Conservation (phyloP, 208 protist species). For the Acanthamoeba comandoni region DNA sequence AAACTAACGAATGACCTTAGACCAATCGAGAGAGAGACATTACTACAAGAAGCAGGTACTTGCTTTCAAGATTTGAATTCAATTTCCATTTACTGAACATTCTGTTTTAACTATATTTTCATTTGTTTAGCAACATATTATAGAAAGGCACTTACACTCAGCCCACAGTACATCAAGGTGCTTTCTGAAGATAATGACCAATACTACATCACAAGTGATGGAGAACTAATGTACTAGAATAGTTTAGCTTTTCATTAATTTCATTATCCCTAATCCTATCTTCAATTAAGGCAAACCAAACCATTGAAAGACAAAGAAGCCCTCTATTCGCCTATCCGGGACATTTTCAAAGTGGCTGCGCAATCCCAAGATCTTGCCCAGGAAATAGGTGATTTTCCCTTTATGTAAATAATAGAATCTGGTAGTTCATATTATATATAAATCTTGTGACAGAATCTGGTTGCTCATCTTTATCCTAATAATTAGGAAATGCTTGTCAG, state of each 20-base stretch:
- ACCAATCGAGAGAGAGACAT: too few species aligned
- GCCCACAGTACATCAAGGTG: constrained; percentile 38
- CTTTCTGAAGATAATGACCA: constrained; percentile 50
- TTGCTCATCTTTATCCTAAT: too few species aligned
- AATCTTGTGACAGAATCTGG: too few species aligned
- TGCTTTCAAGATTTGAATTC: too few species aligned
- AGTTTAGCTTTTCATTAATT: background rate
- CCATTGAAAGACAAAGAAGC: constrained; percentile 18
- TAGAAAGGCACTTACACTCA: constrained; percentile 37
- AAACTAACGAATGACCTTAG: constrained; percentile 23
- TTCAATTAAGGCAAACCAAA: background rate
- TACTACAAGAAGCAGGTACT: too few species aligned
- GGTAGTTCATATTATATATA: too few species aligned
- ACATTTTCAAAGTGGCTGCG: constrained; percentile 36
- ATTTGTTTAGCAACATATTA: constrained; percentile 25
- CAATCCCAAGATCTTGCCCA: background rate
- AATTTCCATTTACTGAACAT: background rate
- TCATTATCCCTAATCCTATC: background rate
- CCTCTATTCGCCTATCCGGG: constrained; percentile 7
- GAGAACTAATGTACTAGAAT: constrained; percentile 9
- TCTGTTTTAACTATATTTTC: background rate
- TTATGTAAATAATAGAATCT: too few species aligned
- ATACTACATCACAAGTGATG: constrained; percentile 40
- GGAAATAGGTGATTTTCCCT: background rate
- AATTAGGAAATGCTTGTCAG: constrained; percentile 29